Evolutionary conservation across 1,284 basidiomycete genomes (phyloP).

Genomic region (Ceratobasidium sp.): DNA sequence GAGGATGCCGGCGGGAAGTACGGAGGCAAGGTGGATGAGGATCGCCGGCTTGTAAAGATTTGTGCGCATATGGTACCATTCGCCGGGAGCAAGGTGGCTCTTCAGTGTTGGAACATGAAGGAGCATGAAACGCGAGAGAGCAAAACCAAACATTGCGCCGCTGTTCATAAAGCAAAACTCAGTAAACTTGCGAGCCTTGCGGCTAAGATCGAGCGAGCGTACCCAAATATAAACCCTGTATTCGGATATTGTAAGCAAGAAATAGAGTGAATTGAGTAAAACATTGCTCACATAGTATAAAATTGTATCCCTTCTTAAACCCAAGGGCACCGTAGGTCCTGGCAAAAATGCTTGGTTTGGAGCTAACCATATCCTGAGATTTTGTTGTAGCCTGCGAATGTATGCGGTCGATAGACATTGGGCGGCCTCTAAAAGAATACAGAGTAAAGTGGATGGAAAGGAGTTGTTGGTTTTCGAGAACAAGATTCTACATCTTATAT

Average conservation of each 20-base stretch:
- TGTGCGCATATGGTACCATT: conserved; percentile 15
- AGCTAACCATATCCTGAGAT: no score
- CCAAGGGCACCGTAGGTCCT: conserved; percentile 17
- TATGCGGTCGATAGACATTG: no score
- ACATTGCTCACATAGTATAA: conserved; percentile 22
- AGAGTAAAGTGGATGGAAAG: no score
- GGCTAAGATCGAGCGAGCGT: not conserved
- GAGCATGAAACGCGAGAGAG: conserved; percentile 31
- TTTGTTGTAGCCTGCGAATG: no score
- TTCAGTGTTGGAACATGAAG: conserved; percentile 17
- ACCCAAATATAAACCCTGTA: conserved; percentile 38
- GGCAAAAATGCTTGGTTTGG: not conserved
- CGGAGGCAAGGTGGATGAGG: conserved; percentile 35
- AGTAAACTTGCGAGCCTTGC: not conserved
- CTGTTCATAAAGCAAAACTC: not conserved
- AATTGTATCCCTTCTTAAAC: conserved; percentile 43
- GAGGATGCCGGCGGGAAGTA: conserved; percentile 44
- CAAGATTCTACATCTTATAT: no score
- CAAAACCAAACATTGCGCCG: conserved; percentile 39
- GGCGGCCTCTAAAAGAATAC: no score
- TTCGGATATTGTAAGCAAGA: not conserved
- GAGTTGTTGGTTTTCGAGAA: no score
- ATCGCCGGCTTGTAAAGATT: conserved; percentile 21
- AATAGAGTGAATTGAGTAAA: no score
- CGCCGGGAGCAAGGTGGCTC: conserved; percentile 11